Evolutionary conservation across 768 basidiomycete species (phyloP).

Genomic region (Pulveroboletus sp.): DNA sequence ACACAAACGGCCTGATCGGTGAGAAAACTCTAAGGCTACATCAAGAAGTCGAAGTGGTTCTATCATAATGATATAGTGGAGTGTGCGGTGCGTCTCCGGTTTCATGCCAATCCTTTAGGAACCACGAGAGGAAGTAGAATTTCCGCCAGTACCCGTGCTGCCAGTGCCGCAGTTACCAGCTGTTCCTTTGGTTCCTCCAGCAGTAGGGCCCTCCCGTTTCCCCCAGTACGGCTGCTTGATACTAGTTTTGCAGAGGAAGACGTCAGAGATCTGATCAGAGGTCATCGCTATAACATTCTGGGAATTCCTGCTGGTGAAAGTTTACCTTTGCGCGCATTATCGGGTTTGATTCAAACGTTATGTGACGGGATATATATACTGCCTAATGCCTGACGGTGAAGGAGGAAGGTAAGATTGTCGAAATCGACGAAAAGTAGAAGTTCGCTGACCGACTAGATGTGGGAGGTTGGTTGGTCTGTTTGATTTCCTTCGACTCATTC

Average conservation of each 20-base stretch:
- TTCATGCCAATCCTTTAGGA: too few relatives aligned
- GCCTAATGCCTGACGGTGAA: slow-evolving; percentile 2
- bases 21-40: slow-evolving; percentile 9
- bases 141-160: not conserved
- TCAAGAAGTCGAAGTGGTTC: not conserved
- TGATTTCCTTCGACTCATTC: not conserved
- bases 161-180: not conserved
- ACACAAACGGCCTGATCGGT: not conserved
- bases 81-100: too few relatives aligned
- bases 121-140: not conserved
- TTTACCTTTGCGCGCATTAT: slow-evolving; percentile 15
- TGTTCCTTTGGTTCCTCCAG: not conserved
- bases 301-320: not conserved
- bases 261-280: not conserved
- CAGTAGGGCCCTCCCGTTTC: fast-evolving
- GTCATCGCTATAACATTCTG: too few relatives aligned
- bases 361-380: not conserved
- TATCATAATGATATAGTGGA: too few relatives aligned
- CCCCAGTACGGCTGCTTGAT: slow-evolving; percentile 19
- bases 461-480: slow-evolving; percentile 1
- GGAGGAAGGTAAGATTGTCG: slow-evolving; percentile 1
- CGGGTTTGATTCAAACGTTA: not conserved
- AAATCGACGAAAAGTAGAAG: not conserved
- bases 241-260: not conserved
- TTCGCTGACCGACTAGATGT: slow-evolving; percentile 10